phyloP scores from a whole-genome alignment of 2,329 filamentous ascomycete species.

The Penicillium sclerotigenum region DNA sequence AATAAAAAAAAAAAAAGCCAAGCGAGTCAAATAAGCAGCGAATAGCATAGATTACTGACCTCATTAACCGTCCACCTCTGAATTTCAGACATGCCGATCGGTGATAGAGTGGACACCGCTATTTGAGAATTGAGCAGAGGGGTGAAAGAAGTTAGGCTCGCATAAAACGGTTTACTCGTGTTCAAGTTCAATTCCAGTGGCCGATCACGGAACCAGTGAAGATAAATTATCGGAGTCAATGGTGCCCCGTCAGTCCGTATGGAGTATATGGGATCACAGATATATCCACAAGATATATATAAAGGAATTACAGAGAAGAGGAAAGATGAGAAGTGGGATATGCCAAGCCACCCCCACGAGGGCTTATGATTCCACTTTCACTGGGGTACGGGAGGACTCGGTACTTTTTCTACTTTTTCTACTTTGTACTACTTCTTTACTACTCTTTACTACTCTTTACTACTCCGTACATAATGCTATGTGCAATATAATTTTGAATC shows the following conservation, averaged over 20 bases:
- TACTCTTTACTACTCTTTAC: too few species aligned
- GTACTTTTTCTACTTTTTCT: too few species aligned
- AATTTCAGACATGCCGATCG: conserved; percentile 35
- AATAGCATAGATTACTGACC: conserved; percentile 26
- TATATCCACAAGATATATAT: too few species aligned
- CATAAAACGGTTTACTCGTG: neutral
- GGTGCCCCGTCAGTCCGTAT: neutral
- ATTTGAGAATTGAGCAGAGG: conserved; percentile 12
- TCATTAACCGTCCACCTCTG: conserved; percentile 49
- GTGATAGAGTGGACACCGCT: conserved; percentile 16
- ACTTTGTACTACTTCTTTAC: too few species aligned
- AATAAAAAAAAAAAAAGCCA: conserved; percentile 3
- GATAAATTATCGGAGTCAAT: neutral
- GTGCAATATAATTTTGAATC: too few species aligned
- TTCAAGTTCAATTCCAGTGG: neutral
- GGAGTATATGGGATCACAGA: too few species aligned
- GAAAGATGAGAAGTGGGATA: neutral
- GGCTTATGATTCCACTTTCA: neutral
- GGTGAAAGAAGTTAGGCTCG: conserved; percentile 4
- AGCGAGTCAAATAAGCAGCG: conserved; percentile 1
- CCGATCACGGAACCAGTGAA: too few species aligned
- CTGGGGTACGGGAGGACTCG: neutral
- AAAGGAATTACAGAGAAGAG: neutral
- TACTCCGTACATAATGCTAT: neutral
- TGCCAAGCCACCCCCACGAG: conserved; percentile 2